phyloP scores from a whole-genome alignment of 192 early-diverging fungal species.

The Coemansia sp. region DNA sequence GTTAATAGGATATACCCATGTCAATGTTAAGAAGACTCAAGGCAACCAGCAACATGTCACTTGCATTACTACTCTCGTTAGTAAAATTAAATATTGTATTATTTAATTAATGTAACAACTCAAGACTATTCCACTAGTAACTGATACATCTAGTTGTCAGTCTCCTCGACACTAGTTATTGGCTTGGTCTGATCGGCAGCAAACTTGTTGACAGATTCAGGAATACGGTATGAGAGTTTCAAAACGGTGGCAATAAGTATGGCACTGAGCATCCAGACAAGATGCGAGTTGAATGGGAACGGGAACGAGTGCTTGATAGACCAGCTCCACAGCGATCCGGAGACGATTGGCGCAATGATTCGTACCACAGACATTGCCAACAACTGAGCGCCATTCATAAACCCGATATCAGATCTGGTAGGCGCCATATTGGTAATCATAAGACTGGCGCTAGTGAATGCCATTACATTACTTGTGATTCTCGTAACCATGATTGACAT shows the following conservation, averaged over 20 bases:
- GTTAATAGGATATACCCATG: too few species aligned
- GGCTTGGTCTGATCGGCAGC: slow-evolving; percentile 17
- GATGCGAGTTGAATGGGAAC: slow-evolving; percentile 43
- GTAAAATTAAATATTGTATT: too few species aligned
- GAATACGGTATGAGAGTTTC: slow-evolving; percentile 20
- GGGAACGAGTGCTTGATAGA: slow-evolving; percentile 39
- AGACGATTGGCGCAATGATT: slow-evolving; percentile 29
- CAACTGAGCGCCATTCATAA: slow-evolving; percentile 47
- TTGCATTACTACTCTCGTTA: too few species aligned
- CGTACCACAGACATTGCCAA: slow-evolving; percentile 19
- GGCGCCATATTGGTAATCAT: slow-evolving; percentile 44
- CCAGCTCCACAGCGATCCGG: slow-evolving; percentile 39
- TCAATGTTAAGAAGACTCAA: too few species aligned
- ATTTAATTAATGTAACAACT: too few species aligned
- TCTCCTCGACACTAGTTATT: too few species aligned
- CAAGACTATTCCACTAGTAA: too few species aligned
- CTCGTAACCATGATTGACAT: slow-evolving; percentile 15
- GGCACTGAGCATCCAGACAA: slow-evolving; percentile 36
- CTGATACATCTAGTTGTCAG: too few species aligned
- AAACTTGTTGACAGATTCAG: slow-evolving; percentile 40
- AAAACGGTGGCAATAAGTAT: slow-evolving; percentile 4
- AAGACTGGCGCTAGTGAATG: slow-evolving; percentile 39
- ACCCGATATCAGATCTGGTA: slow-evolving; percentile 27
- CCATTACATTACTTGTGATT: slow-evolving; percentile 22
- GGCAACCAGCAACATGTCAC: too few species aligned